Base-by-base conservation (phyloP, 2,329 filamentous ascomycete species). In the Penicillium sp. region DNA sequence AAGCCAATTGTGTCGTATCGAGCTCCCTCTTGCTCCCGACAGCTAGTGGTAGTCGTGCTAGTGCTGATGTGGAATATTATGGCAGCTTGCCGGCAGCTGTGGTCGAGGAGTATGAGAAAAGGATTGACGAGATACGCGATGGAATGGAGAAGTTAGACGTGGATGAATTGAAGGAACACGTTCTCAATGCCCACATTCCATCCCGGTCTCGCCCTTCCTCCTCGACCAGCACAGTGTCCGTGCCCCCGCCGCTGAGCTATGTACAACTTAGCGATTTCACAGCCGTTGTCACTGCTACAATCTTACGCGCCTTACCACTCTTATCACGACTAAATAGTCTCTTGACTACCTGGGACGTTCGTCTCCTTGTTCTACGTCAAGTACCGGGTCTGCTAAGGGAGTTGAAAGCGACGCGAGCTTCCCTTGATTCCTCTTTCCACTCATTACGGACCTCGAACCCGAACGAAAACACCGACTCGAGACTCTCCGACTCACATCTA, bases 221-320 rank as follows among this genome's bases (percentile, higher is more conserved):
- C 73, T 68, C 80, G 68, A 69, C 80, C 72, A 75, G 78, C 65
- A 73, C 79, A 45, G 74, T 78, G 17, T 83, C 81, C 53, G 78
- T 74, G 73, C 75, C 73, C 59, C 72, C 75, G 45, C 72, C 75
- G 58, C 72, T 78, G 59, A 77, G 82, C 45, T 91, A 91, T 76
- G 86, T 85, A 65, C 88, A 86, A 63, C 87, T 98, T 82, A 93
- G 95, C 70, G 95, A 98, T 76, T 88, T 97, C 71, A 93, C 92
- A 9, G 92, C 94, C 26, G 85, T 98, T 51, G 86, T 98, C 60
- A 97, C 95, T 1, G 91, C 93, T 30, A 96, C 94, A 37, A 91
- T 97, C 19, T 80, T 99, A n/a, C 91, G 95, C 73, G 88, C 92
- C 3, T 83, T 99, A 22, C 95, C 95, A 1, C 89, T 91, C 62